These are phyloP conservation scores for Haplosporangium sp. DNA, from an alignment of 371 early-diverging fungal genomes.

Conservation along the genomic window DNA sequence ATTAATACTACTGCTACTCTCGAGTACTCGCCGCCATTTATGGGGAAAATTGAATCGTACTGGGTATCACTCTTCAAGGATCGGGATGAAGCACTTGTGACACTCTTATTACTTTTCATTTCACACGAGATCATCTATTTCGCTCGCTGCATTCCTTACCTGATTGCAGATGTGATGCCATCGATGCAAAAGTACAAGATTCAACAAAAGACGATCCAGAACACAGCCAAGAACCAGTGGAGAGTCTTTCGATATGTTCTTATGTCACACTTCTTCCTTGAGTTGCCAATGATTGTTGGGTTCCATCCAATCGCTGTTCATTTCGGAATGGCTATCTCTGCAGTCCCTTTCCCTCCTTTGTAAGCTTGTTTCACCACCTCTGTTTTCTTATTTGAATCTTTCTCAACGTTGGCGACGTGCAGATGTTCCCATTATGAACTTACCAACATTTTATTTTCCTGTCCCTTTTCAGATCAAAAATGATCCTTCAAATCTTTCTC, in stretches of 20 bases:
- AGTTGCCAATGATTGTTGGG: slow-evolving; percentile 85
- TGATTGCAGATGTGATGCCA: slow-evolving; percentile 77
- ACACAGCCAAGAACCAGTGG: slow-evolving; percentile 76
- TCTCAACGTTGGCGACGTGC: not conserved
- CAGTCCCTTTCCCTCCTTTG: slow-evolving; percentile 86
- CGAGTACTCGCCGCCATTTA: slow-evolving; percentile 15
- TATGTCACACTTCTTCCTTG: slow-evolving; percentile 78
- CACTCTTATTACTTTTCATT: slow-evolving; percentile 71
- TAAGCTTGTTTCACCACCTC: slow-evolving; percentile 46
- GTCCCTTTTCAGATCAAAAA: slow-evolving; percentile 14
- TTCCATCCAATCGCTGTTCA: slow-evolving; percentile 87
- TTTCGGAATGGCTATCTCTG: slow-evolving; percentile 85
- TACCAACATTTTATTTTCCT: not conserved
- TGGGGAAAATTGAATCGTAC: slow-evolving; percentile 45
- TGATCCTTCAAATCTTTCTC: slow-evolving; percentile 65
- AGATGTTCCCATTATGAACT: not conserved
- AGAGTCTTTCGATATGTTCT: slow-evolving; percentile 82
- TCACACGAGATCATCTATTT: slow-evolving; percentile 86
- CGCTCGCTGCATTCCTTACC: slow-evolving; percentile 81
- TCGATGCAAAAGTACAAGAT: slow-evolving; percentile 85
- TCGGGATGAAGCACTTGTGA: slow-evolving; percentile 75
- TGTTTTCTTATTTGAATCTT: not conserved
- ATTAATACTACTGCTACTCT: slow-evolving; percentile 19
- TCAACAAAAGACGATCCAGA: slow-evolving; percentile 79
- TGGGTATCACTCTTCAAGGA: slow-evolving; percentile 75